A percentile compares a stretch with the other conserved stretches of the same genome.
These are phyloP conservation scores for Suillus fuscotomentosus DNA, from an alignment of 768 basidiomycete genomes.

Conservation along the genomic window DNA sequence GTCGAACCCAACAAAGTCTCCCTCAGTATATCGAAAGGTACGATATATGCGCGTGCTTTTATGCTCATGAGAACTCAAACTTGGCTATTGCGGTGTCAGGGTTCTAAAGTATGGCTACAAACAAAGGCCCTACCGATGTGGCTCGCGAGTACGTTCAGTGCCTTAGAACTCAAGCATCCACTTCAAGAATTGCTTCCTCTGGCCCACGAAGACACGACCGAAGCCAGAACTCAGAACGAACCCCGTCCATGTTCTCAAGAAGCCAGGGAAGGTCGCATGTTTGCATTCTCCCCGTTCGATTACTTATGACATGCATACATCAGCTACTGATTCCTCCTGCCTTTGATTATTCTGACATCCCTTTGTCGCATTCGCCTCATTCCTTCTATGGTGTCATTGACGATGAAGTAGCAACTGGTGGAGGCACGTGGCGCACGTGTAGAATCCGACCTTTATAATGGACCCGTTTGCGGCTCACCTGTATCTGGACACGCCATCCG, in stretches of 20 bases:
- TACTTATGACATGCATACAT: background rate
- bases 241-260: background rate
- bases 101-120: slow-evolving; percentile 14
- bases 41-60: slow-evolving; percentile 28
- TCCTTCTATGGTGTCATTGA: background rate
- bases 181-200: slow-evolving; percentile 30
- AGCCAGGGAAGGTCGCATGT: slow-evolving; percentile 10
- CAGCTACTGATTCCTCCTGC: background rate
- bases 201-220: slow-evolving; percentile 6
- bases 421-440: background rate
- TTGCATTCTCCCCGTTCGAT: slow-evolving; percentile 30
- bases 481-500: background rate
- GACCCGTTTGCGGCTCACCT: background rate
- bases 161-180: slow-evolving; percentile 37
- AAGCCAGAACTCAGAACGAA: slow-evolving; percentile 5
- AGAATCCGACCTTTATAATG: background rate
- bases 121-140: slow-evolving; percentile 47
- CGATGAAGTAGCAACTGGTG: background rate
- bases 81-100: slow-evolving; percentile 10
- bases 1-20: background rate
- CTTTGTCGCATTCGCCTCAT: background rate
- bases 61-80: slow-evolving; percentile 9
- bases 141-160: slow-evolving; percentile 52
- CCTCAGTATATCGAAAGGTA: slow-evolving; percentile 14
- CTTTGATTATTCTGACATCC: background rate